phyloP scores from a whole-genome alignment of 2,329 filamentous ascomycete species.

The Nannizzia gypsea region DNA sequence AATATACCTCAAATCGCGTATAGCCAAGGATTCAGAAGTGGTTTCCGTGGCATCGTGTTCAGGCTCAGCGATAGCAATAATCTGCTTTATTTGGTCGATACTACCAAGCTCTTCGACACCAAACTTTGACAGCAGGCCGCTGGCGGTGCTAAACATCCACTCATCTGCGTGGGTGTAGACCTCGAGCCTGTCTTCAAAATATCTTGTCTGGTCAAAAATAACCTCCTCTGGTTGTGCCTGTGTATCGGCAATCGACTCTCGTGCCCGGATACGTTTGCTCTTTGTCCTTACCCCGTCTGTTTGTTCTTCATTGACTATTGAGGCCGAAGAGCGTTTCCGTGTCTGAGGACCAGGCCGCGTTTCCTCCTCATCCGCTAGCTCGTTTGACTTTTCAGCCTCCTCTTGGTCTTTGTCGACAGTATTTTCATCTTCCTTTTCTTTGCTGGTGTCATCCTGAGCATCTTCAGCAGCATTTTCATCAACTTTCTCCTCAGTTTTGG shows the following conservation, averaged over 20 bases:
- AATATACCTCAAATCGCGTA: slow-evolving; percentile 28
- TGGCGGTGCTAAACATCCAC: slow-evolving; percentile 44
- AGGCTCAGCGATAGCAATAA: slow-evolving; percentile 14
- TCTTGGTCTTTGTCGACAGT: neutral
- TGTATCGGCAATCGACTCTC: slow-evolving; percentile 44
- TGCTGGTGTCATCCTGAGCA: neutral
- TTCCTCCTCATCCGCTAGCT: slow-evolving; percentile 21
- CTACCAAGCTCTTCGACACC: slow-evolving; percentile 37
- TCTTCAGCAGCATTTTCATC: neutral
- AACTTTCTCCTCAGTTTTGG: neutral
- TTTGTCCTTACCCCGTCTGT: slow-evolving; percentile 46
- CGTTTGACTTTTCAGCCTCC: slow-evolving; percentile 14
- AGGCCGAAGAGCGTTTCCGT: slow-evolving; percentile 51
- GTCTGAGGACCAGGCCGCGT: slow-evolving; percentile 21
- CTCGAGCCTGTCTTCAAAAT: slow-evolving; percentile 45
- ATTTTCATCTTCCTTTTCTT: slow-evolving; percentile 4
- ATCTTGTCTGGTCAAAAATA: slow-evolving; percentile 40
- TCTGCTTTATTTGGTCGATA: slow-evolving; percentile 29
- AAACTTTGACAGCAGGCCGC: slow-evolving; percentile 41
- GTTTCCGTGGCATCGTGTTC: slow-evolving; percentile 9
- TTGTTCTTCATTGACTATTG: slow-evolving; percentile 46
- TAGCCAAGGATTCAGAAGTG: slow-evolving; percentile 1
- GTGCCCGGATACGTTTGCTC: slow-evolving; percentile 49
- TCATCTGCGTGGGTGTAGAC: slow-evolving; percentile 45
- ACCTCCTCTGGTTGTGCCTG: slow-evolving; percentile 36